A percentile compares a stretch with the other conserved stretches of the same genome.
Evolutionary conservation across 306 rosid species (phyloP).

Genomic region (apple (Malus domestica)): ASM211411v1 NC_041797.1:5561501-5562000

Average conservation of each 20-base stretch:
- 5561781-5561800: not conserved
- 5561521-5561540: not conserved
- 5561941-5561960: not conserved
- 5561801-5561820: not conserved
- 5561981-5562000: not conserved
- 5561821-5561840: not conserved
- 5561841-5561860: not conserved
- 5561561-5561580: not conserved
- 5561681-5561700: not conserved
- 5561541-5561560: not conserved
- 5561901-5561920: not conserved
- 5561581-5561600: not conserved
- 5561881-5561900: not conserved
- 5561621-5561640: conserved; percentile 11
- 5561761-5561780: not conserved
- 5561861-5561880: not conserved
- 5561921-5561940: not conserved
- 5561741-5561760: not conserved
- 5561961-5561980: not conserved
- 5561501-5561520: not conserved
- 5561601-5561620: not conserved
- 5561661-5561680: conserved; percentile 24
- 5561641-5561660: conserved; percentile 8
- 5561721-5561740: not conserved
- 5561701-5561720: not conserved